Conservation (phyloP, 2,329 filamentous ascomycete species). For the Neoascochyta sp. region DNA sequence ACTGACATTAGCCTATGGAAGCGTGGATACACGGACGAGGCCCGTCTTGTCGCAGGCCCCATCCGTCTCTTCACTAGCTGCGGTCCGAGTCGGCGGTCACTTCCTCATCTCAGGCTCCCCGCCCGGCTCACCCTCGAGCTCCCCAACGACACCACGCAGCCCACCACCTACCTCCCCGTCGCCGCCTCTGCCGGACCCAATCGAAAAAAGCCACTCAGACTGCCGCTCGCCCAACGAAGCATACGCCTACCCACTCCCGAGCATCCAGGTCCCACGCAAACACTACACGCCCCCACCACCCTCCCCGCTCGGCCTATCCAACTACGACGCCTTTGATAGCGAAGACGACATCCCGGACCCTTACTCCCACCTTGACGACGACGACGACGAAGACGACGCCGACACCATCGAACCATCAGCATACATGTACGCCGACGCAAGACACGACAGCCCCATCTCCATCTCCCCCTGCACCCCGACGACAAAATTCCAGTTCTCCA, state of each 20-base stretch:
- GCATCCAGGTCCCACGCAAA: constrained; percentile 15
- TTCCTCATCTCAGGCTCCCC: constrained; percentile 16
- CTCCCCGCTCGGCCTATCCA: constrained; percentile 41
- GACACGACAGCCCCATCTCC: constrained; percentile 15
- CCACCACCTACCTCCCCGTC: constrained; percentile 16
- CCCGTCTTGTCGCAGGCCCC: constrained; percentile 16
- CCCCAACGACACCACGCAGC: constrained; percentile 15
- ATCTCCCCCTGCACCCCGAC: no score
- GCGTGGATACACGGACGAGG: constrained; percentile 30
- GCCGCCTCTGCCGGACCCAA: constrained; percentile 4
- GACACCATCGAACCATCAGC: constrained; percentile 3
- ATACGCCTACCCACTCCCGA: constrained; percentile 20
- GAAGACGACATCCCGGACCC: constrained; percentile 32
- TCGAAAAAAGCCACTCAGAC: constrained; percentile 5
- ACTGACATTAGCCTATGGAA: constrained; percentile 30
- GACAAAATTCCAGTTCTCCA: no score
- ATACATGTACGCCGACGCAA: constrained; percentile 11
- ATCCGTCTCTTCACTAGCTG: constrained; percentile 13
- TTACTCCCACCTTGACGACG: constrained; percentile 32
- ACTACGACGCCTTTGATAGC: constrained; percentile 43
- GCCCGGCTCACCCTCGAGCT: constrained; percentile 11
- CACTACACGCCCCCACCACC: constrained; percentile 35
- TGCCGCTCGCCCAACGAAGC: constrained; percentile 35
- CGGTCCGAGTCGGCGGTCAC: constrained; percentile 12
- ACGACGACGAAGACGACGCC: constrained; percentile 15